Conservation (phyloP, 345 rosid species). For the Eutrema japonicum region DNA sequence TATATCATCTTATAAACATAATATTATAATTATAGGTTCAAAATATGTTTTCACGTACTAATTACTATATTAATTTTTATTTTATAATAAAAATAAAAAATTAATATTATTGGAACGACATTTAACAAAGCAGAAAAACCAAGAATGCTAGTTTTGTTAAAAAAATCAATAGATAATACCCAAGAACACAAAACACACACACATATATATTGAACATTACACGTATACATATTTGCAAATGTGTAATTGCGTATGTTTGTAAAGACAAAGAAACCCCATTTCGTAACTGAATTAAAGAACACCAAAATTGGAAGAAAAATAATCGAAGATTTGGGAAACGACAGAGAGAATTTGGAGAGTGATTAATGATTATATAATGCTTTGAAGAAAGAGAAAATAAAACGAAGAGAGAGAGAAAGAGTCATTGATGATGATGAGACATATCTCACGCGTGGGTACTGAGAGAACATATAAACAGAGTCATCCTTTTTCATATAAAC, state of each 20-base stretch:
- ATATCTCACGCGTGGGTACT: slow-evolving; percentile 39
- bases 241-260: not conserved
- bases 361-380: slow-evolving; percentile 33
- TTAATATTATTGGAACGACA: not conserved
- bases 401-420: slow-evolving; percentile 15
- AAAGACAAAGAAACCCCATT: slow-evolving; percentile 1
- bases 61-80: not conserved
- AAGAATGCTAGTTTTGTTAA: not conserved
- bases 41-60: slow-evolving; percentile 9
- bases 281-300: not conserved
- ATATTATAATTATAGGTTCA: not conserved
- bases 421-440: slow-evolving; percentile 37
- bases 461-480: slow-evolving; percentile 37
- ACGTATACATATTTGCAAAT: not conserved
- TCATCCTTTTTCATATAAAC: slow-evolving; percentile 11
- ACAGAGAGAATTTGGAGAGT: slow-evolving; percentile 30
- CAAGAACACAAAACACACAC: not conserved
- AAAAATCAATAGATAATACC: not conserved
- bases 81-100: too few species aligned
- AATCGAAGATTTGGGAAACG: slow-evolving; percentile 25
- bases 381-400: slow-evolving; percentile 28
- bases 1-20: not conserved
- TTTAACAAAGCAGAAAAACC: not conserved
- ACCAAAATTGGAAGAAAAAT: slow-evolving; percentile 5
- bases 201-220: too few species aligned